These are phyloP conservation scores for Dendrobium chrysotoxum DNA, from an alignment of 106 monocot species.

Conservation along the genomic window DNA sequence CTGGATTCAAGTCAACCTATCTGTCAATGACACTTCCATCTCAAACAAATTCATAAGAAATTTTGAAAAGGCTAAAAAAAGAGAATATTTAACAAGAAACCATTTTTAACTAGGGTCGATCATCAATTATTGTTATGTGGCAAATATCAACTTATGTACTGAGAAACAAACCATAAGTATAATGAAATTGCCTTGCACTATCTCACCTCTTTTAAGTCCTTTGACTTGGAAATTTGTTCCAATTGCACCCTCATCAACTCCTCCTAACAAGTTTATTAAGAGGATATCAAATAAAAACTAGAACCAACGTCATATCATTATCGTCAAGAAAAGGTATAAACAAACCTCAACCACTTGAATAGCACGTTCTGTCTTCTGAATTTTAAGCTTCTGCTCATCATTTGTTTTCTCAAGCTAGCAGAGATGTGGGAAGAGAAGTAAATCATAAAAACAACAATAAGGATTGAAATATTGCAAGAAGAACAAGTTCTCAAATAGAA, in stretches of 20 bases:
- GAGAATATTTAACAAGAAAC: too few species aligned
- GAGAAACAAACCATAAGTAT: background rate
- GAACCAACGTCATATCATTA: background rate
- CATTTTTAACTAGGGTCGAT: too few species aligned
- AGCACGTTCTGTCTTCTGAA: conserved; percentile 31
- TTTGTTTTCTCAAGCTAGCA: conserved; percentile 36
- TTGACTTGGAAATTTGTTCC: conserved; percentile 48
- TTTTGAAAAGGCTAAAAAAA: too few species aligned
- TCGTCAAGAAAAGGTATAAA: background rate
- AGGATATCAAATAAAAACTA: background rate
- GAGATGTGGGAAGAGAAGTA: background rate
- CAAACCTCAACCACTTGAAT: conserved; percentile 52
- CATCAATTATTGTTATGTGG: too few species aligned
- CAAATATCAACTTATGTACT: background rate
- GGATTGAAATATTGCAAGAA: background rate
- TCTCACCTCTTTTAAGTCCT: conserved; percentile 44
- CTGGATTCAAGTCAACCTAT: too few species aligned
- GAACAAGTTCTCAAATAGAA: background rate
- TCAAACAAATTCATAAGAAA: too few species aligned
- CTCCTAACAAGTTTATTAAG: conserved; percentile 27
- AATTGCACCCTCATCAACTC: conserved; percentile 41
- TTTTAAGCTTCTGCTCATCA: conserved; percentile 31
- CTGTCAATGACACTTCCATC: too few species aligned
- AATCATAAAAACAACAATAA: background rate
- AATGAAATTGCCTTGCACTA: background rate